Evolutionary conservation across 2,329 filamentous ascomycete species (phyloP), one percentile per base, ranked within the genome.

Genomic region (Aspergillus candidus): DNA sequence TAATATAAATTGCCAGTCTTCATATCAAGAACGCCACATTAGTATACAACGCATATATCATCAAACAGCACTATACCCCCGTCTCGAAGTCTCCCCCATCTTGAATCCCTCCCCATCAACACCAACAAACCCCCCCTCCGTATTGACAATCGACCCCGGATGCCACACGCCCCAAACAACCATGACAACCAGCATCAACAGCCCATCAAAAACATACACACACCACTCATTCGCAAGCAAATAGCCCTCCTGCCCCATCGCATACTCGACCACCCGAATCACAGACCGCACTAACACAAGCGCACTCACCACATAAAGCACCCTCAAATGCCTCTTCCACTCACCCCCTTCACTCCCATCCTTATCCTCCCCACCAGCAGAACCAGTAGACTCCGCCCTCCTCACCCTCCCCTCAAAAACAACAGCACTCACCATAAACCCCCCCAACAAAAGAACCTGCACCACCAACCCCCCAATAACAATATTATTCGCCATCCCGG

Each of bases 231-330:
- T 55, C 4, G 37, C 44, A 29, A 74, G 52, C 3, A 67, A 51
- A 48, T 72, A 73, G 0, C 69, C 71, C 14, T 62, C 52, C 6
- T 62, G 49, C 10, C 71, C 72, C 57, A 67, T 59, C 2, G 59
- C 58, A 53, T 73, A 77, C 59, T 78, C 75, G n/a, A 76, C 53
- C 2, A 74, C 62, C 12, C 74, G 68, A 48, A 71, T 74, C 6
- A 74, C 45, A 4, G 68, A 72, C 10, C 74, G 63, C 3, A 71
- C 51, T 44, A 72, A 61, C 22, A 76, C 69, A 29, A 70, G 58
- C 0, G 36, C 36, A 42, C 52, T 58, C 22, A 54, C 50, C 12
- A 42, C 47, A 46, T 56, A 56, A 2, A 59, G 52, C 40, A 48
- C 52, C 18, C 50, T 37, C 35, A 58, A 40, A n/a, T 46, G 38